These are phyloP conservation scores for Fusarium secorum DNA, from an alignment of 2,329 filamentous ascomycete species.

Conservation along the genomic window DNA sequence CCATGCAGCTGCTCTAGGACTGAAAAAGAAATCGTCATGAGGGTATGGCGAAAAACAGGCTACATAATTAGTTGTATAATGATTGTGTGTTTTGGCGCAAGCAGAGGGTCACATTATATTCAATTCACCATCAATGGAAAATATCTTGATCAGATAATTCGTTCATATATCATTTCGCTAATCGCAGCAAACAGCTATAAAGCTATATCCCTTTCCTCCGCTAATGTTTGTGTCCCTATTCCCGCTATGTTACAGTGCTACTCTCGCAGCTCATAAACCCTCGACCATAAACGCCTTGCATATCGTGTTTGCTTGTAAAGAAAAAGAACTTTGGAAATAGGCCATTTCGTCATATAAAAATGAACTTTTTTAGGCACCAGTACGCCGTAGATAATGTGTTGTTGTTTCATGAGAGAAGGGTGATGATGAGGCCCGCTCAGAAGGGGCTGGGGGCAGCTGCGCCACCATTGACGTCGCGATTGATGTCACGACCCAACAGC, in stretches of 20 bases:
- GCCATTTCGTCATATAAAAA: conserved; percentile 24
- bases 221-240: neutral
- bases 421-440: neutral
- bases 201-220: neutral
- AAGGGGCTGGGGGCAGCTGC: conserved; percentile 14
- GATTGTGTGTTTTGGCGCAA: neutral
- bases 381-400: conserved; percentile 18
- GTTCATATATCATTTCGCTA: conserved; percentile 26
- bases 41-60: accelerated
- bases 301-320: conserved; percentile 22
- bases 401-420: conserved; percentile 2
- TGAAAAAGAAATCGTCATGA: conserved; percentile 81
- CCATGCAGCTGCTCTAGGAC: conserved; percentile 75
- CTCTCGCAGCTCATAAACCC: neutral
- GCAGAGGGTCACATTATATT: accelerated
- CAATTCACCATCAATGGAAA: neutral
- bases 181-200: neutral
- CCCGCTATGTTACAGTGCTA: conserved; percentile 16
- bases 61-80: neutral
- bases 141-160: neutral
- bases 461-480: conserved; percentile 32
- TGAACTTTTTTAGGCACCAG: conserved; percentile 25
- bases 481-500: conserved; percentile 20
- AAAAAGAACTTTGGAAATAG: conserved; percentile 7
- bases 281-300: conserved; percentile 30